These are phyloP conservation scores for Blastobotrys arbuscula DNA, from an alignment of 1,139 yeast species.

Conservation along the genomic window DNA sequence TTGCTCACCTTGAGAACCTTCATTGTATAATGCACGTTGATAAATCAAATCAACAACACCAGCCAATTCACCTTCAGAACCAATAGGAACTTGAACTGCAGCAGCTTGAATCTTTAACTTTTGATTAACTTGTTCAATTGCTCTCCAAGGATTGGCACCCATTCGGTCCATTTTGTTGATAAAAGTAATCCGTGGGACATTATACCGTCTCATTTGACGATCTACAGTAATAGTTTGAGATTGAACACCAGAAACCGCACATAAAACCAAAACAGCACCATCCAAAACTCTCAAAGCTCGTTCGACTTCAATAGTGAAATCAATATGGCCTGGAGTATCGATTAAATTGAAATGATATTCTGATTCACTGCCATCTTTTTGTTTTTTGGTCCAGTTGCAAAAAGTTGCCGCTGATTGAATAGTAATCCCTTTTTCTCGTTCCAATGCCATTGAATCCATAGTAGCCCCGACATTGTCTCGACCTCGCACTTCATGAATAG, in stretches of 20 bases:
- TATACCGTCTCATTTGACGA: conserved; percentile 97
- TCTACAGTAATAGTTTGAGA: conserved; percentile 98
- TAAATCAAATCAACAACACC: conserved; percentile 93
- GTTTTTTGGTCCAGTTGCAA: conserved; percentile 82
- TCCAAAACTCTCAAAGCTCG: conserved; percentile 94
- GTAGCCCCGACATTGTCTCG: conserved; percentile 97
- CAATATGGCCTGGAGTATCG: conserved; percentile 98
- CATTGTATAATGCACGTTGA: conserved; percentile 80
- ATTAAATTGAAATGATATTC: conserved; percentile 86
- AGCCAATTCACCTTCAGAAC: conserved; percentile 73
- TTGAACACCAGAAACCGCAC: conserved; percentile 98
- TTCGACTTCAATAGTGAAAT: conserved; percentile 97
- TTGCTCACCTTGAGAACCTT: conserved; percentile 87
- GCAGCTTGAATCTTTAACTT: conserved; percentile 94
- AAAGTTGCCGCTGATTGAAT: conserved; percentile 98
- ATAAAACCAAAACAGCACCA: conserved; percentile 96
- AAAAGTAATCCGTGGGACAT: conserved; percentile 93
- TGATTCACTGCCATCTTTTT: conserved; percentile 35
- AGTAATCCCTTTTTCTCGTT: conserved; percentile 96
- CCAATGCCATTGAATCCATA: conserved; percentile 97
- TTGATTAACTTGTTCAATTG: conserved; percentile 81
- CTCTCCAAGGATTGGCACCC: conserved; percentile 97
- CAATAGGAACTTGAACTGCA: conserved; percentile 96
- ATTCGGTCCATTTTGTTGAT: conserved; percentile 98
- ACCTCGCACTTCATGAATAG: conserved; percentile 97